Evolutionary conservation across 1,284 basidiomycete genomes (phyloP), one percentile per base, ranked within the genome.

Genomic region (Apiotrichum laibachii): DNA sequence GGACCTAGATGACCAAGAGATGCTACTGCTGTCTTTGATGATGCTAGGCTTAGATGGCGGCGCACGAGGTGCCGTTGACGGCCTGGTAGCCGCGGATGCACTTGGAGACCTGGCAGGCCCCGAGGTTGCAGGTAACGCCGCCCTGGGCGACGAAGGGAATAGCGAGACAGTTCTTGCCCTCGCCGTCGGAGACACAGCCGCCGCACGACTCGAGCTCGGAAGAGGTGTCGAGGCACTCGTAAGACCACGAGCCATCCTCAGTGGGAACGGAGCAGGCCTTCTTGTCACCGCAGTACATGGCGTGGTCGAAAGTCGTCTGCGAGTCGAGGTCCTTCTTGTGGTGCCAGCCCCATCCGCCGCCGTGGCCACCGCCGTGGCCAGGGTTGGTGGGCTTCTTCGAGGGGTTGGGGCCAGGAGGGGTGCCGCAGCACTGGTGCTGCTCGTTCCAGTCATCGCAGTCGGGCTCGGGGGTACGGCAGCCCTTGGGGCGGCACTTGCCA

Each of bases 81-180:
- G 75, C 79, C 33, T 35, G 31, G 80, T 81, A 87, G 56, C 86
- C 86, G 40, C 77, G 67, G 53, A 80, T 74, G 73, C 87, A 88
- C 35, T 83, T 81, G 73, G 83, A 84, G 46, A 88, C 86, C 87
- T 77, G 72, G 77, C 86, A 88, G 60, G 71, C 67, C 47, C 85
- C 85, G 56, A 72, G 69, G 53, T 84, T 81, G 74, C 89, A 91
- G 18, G 83, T 85, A 57, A 89, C 87, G n/a, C 18, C n/a, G 18
- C n/a, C 47, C 62, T 85, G 85, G 80, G 83, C 82, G 22, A 82
- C 84, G 64, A 85, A 82, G 43, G 78, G 65, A 63, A 91, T 88
- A 26, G 54, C 50, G 44, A 35, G n/a, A 78, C 88, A 91, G 74
- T 91, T 86, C 68, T 84, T 79, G 35, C 89, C 89, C 53, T 81